Conservation (phyloP, 2,329 filamentous ascomycete species). For the Microdochium bolleyi region DNA sequence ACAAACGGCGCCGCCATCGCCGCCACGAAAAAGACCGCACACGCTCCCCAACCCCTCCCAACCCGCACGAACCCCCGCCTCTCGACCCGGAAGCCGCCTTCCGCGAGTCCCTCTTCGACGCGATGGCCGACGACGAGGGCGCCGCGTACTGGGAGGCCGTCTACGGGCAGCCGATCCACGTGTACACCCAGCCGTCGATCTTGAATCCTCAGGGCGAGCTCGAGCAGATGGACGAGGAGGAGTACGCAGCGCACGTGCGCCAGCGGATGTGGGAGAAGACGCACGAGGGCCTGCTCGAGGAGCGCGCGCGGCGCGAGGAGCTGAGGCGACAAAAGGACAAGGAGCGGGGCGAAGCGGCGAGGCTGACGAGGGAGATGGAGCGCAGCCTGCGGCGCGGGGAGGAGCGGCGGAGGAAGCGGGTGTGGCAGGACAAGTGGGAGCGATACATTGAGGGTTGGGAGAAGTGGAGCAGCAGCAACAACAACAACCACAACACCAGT, state of each 20-base stretch:
- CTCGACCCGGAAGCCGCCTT: constrained; percentile 72
- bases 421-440: constrained; percentile 54
- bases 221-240: constrained; percentile 85
- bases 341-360: constrained; percentile 25
- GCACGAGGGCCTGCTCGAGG: constrained; percentile 74
- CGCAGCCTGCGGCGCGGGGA: constrained; percentile 59
- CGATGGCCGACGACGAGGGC: constrained; percentile 93
- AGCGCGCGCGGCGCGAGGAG: constrained; percentile 55
- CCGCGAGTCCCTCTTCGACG: constrained; percentile 90
- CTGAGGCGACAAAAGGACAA: constrained; percentile 35
- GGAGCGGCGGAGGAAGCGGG: constrained; percentile 47
- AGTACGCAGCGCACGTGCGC: constrained; percentile 81
- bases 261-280: constrained; percentile 94
- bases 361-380: constrained; percentile 59
- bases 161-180: constrained; percentile 92
- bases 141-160: constrained; percentile 91
- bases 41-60: constrained; percentile 35
- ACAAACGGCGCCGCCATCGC: constrained; percentile 13
- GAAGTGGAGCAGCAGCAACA: background rate
- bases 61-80: constrained; percentile 35
- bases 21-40: constrained; percentile 12
- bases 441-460: constrained; percentile 52
- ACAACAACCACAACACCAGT: background rate
- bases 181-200: constrained; percentile 53
- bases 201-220: constrained; percentile 43